Conservation (phyloP, 306 rosid genomes). For the Oxytropis ochrocephala region DNA sequence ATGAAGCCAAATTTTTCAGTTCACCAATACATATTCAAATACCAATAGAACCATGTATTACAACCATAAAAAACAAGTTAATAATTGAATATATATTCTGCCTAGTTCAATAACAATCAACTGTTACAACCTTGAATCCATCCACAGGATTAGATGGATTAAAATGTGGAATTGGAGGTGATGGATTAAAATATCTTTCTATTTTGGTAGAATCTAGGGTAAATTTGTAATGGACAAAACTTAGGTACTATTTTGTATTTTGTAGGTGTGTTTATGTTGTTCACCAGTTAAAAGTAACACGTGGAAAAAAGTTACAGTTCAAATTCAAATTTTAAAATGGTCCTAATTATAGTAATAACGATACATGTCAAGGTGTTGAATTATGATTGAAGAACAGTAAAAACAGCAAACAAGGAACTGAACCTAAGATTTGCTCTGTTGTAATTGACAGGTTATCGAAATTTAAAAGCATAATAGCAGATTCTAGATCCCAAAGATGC, state of each 20-base stretch:
- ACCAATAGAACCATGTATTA: neutral
- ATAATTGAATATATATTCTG: neutral
- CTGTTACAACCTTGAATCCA: neutral
- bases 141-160: neutral
- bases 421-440: too few relatives aligned
- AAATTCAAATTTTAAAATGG: too few relatives aligned
- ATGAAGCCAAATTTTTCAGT: neutral
- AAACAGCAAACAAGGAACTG: too few relatives aligned
- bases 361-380: too few relatives aligned
- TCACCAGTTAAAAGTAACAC: too few relatives aligned
- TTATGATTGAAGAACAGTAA: too few relatives aligned
- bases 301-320: too few relatives aligned
- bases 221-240: neutral
- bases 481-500: neutral
- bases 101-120: neutral
- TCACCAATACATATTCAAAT: neutral
- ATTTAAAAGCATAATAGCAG: neutral
- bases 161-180: neutral
- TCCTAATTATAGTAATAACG: too few relatives aligned
- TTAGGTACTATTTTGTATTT: too few relatives aligned
- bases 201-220: neutral
- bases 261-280: too few relatives aligned
- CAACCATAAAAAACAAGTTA: neutral
- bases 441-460: neutral
- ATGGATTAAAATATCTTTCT: neutral